phyloP scores from a whole-genome alignment of 495 filamentous ascomycete species.

The Xylaria palmicola region DNA sequence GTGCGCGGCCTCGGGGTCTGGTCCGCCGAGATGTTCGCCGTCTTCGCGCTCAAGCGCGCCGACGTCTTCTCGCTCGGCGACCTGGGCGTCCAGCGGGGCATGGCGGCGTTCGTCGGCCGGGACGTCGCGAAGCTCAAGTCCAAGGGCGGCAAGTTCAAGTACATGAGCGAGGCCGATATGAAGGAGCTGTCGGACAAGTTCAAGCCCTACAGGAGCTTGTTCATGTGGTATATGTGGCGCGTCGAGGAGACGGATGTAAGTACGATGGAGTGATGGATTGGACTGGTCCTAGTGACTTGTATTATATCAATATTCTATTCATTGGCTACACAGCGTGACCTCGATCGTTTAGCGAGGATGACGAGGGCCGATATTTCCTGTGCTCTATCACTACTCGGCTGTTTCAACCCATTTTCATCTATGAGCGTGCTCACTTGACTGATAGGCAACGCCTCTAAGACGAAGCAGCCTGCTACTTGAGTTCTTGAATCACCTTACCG shows the following conservation, averaged over 20 bases:
- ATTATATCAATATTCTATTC: neutral
- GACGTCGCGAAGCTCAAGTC: conserved; percentile 82
- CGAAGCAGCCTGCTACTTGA: neutral
- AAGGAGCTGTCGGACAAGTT: conserved; percentile 75
- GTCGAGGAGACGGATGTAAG: conserved; percentile 74
- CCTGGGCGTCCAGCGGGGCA: conserved; percentile 90
- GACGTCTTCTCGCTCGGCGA: conserved; percentile 94
- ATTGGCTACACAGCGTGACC: neutral
- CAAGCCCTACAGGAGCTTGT: conserved; percentile 72
- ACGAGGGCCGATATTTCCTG: no score
- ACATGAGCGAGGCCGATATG: conserved; percentile 94
- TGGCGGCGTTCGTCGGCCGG: conserved; percentile 81
- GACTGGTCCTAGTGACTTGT: neutral
- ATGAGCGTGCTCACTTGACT: neutral
- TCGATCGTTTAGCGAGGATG: no score
- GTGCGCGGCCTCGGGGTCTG: conserved; percentile 85
- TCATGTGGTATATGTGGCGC: conserved; percentile 63
- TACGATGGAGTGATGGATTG: conserved; percentile 50
- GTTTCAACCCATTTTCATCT: neutral
- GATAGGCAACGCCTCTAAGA: neutral
- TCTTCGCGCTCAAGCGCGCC: conserved; percentile 85
- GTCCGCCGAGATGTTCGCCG: conserved; percentile 97
- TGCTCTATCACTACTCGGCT: no score
- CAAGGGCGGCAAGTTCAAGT: conserved; percentile 93
- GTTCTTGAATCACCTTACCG: no score